Conservation (phyloP, 768 basidiomycete genomes). For the Termitomyces sp. region DNA sequence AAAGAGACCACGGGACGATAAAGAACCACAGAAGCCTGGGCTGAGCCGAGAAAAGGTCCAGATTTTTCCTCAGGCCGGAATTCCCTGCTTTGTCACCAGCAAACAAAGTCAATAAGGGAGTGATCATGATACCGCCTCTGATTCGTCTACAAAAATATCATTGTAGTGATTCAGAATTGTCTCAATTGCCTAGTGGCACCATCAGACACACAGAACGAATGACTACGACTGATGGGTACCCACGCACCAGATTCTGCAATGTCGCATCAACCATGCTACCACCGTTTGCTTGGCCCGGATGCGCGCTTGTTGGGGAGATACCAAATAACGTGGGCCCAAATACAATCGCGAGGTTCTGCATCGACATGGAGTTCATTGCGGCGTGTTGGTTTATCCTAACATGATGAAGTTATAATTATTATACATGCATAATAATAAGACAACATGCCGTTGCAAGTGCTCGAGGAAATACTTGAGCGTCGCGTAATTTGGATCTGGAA, state of each 20-base stretch:
- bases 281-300: slow-evolving; percentile 36
- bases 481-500: slow-evolving; percentile 98
- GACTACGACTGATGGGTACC: not conserved
- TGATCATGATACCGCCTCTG: slow-evolving; percentile 32
- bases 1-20: not conserved
- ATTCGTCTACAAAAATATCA: slow-evolving; percentile 95
- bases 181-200: slow-evolving; percentile 70
- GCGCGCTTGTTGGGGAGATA: slow-evolving; percentile 36
- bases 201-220: slow-evolving; percentile 10
- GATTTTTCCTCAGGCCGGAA: not conserved
- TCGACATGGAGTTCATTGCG: slow-evolving; percentile 83
- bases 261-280: slow-evolving; percentile 65
- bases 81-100: not conserved
- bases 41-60: not conserved
- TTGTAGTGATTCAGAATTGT: slow-evolving; percentile 92
- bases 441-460: slow-evolving; percentile 78
- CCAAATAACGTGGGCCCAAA: slow-evolving; percentile 98
- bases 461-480: slow-evolving; percentile 94
- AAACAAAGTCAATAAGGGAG: not conserved
- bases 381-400: slow-evolving; percentile 71
- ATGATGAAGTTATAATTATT: not conserved
- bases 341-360: slow-evolving; percentile 91
- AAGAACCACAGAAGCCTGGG: slow-evolving; percentile 1
- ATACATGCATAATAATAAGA: slow-evolving; percentile 12
- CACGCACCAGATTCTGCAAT: slow-evolving; percentile 63